Evolutionary conservation across 2,329 filamentous ascomycete genomes (phyloP).

Genomic region (Gremmenia infestans): DNA sequence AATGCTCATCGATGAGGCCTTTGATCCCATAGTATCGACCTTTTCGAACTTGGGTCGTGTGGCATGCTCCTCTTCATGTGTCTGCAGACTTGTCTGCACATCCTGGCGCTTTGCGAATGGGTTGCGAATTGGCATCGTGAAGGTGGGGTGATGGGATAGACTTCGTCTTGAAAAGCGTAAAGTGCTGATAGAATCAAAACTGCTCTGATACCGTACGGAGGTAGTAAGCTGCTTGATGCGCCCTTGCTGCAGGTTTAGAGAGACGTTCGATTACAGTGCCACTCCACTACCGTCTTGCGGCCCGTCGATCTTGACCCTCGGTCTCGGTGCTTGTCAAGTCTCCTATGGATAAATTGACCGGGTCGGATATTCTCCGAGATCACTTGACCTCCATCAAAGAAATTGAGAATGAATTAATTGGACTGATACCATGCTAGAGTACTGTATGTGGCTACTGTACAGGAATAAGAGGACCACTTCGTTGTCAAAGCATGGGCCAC

Average conservation of each 20-base stretch:
- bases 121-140: conserved; percentile 65
- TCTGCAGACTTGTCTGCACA: conserved; percentile 19
- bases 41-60: conserved; percentile 52
- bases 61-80: conserved; percentile 48
- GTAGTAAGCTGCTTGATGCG: neutral
- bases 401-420: too few species aligned
- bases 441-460: too few species aligned
- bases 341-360: neutral
- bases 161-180: neutral
- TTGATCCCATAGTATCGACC: conserved; percentile 58
- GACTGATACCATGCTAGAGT: too few species aligned
- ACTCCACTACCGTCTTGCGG: neutral
- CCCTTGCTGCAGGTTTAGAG: neutral
- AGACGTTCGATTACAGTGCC: neutral
- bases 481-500: too few species aligned
- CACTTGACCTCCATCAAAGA: too few species aligned
- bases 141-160: neutral
- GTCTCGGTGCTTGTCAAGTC: neutral
- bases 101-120: conserved; percentile 59
- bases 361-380: too few species aligned
- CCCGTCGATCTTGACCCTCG: neutral
- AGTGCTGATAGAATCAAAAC: neutral
- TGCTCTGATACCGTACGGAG: neutral
- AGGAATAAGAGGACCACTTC: too few species aligned
- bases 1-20: conserved; percentile 57